A percentile compares a stretch with the other conserved stretches of the same genome.
Evolutionary conservation across 2,329 filamentous ascomycete genomes (phyloP).

Genomic region (Thermothelomyces thermophilus): DNA sequence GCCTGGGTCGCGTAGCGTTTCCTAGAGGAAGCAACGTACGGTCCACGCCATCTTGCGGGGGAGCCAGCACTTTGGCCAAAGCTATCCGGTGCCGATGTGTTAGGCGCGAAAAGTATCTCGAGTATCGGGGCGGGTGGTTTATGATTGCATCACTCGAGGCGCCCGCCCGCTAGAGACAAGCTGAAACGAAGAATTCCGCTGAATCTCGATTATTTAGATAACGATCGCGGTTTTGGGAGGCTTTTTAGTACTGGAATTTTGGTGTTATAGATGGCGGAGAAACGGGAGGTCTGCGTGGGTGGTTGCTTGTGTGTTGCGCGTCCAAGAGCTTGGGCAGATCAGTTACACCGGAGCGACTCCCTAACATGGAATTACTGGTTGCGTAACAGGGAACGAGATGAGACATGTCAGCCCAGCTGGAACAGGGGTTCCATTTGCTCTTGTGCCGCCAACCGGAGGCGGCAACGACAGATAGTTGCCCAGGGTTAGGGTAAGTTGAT

Average conservation of each 20-base stretch:
- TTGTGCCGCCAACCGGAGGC: too few relatives aligned
- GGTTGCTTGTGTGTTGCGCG: not conserved
- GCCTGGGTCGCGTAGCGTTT: not conserved
- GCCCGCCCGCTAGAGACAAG: not conserved
- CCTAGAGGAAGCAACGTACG: slow-evolving; percentile 8
- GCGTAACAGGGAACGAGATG: too few relatives aligned
- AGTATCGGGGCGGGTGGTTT: not conserved
- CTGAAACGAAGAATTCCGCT: not conserved
- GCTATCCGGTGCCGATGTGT: not conserved
- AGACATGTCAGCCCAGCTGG: too few relatives aligned
- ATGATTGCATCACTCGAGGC: slow-evolving; percentile 12
- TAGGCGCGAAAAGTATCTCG: not conserved
- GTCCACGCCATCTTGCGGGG: slow-evolving; percentile 21
- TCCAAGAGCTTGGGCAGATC: not conserved
- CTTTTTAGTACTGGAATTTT: too few relatives aligned
- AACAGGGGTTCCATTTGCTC: too few relatives aligned
- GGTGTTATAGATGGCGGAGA: too few relatives aligned
- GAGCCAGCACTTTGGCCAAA: not conserved
- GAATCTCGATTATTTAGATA: too few relatives aligned
- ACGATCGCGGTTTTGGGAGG: too few relatives aligned
- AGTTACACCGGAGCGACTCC: not conserved
- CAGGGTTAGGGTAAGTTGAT: too few relatives aligned
- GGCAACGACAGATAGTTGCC: too few relatives aligned
- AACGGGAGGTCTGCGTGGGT: not conserved
- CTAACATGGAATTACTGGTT: too few relatives aligned